Base-by-base conservation (phyloP, 495 filamentous ascomycete genomes). In the Penicillium cinerascens region DNA sequence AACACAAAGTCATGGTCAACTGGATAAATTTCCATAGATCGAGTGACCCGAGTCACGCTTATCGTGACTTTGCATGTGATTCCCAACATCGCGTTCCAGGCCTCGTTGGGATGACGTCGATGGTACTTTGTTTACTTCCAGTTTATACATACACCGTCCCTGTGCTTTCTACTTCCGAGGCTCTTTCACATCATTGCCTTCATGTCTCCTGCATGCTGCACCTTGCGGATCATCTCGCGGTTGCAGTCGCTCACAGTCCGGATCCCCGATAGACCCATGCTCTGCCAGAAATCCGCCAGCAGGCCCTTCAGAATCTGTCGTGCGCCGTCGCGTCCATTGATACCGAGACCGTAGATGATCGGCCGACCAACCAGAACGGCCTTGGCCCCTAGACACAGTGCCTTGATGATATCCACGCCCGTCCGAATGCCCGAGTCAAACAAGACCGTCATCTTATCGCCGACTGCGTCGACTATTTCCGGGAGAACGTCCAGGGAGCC, bases 331-430 rank as follows among this genome's bases (percentile, higher is more conserved):
- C 79, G 73, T 8, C 84, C 84, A 26, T 72, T 74, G 29, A 82
- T 74, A 1, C 72, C 76, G 16, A 96, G 89, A 42, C 91, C 91
- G 64, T 90, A 96, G 58, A 96, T 75, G 67, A 92, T 90, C 16
- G 91, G 92, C 22, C 91, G 73, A 11, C 89, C 91, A 51, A 96
- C 89, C 16, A 92, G 84, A 0, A 95, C 91, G n/a, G 87, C 91
- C 65, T 83, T 88, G 5, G 91, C 92, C 37, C 92, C 92, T 3
- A 97, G 75, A 55, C 88, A 93, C 33, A 95, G 74, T 47, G 91
- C 92, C 70, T 96, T 97, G 73, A 96, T 79, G 59, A 87, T 68
- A 64, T 87, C 84, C 3, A 75, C 74, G 0, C 76, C 84, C 25
- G 77, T 77, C 4, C 85, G 77, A 29, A 88, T 68, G 2, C 86